Percentiles rank a stretch among this genome's conserved stretches.
These are phyloP conservation scores for thale cress (Arabidopsis thaliana) DNA, from an alignment of 345 rosid species.

Conservation along the genomic window TAIR10.1 NC_003075.7:15854501-15855000, in stretches of 20 bases:
- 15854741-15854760: conserved; percentile 24
- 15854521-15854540: background rate
- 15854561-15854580: background rate
- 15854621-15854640: conserved; percentile 12
- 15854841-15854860: background rate
- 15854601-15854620: conserved; percentile 21
- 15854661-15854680: conserved; percentile 22
- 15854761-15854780: background rate
- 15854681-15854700: background rate
- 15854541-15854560: background rate
- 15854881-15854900: background rate
- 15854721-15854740: conserved; percentile 26
- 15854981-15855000: background rate
- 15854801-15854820: background rate
- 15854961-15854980: background rate
- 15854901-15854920: too few relatives aligned
- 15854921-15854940: background rate
- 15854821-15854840: background rate
- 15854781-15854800: conserved; percentile 31
- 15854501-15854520: conserved; percentile 25
- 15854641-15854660: conserved; percentile 27
- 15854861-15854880: background rate
- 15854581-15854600: conserved; percentile 1
- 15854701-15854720: background rate
- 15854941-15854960: background rate